These are phyloP conservation scores for Litchi chinensis DNA, from an alignment of 345 rosid species.

Conservation along the genomic window DNA sequence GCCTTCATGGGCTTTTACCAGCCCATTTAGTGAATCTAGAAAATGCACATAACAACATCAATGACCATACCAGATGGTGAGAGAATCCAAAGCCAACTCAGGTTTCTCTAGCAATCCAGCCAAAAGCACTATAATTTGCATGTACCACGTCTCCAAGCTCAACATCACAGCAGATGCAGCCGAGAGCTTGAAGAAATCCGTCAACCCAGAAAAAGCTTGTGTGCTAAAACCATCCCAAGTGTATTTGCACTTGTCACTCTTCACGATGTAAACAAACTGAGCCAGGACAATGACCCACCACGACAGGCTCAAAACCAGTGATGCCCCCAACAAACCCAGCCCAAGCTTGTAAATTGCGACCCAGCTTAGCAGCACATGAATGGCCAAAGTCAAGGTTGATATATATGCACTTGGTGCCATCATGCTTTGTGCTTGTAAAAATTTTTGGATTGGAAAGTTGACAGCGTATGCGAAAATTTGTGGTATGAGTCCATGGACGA, in stretches of 20 bases:
- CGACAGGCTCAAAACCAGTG: slow-evolving; percentile 53
- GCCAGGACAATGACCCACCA: slow-evolving; percentile 64
- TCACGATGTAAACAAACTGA: slow-evolving; percentile 51
- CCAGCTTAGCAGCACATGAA: slow-evolving; percentile 52
- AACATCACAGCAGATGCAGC: slow-evolving; percentile 70
- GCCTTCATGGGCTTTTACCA: no score
- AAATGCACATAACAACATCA: no score
- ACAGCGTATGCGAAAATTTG: slow-evolving; percentile 62
- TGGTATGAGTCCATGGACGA: slow-evolving; percentile 61
- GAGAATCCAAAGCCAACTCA: slow-evolving; percentile 59
- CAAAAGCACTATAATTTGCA: slow-evolving; percentile 55
- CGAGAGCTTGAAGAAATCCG: slow-evolving; percentile 52
- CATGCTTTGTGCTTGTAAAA: slow-evolving; percentile 61
- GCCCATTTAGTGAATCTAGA: no score
- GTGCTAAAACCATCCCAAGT: slow-evolving; percentile 53
- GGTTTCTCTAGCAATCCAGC: slow-evolving; percentile 62
- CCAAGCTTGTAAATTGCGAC: slow-evolving; percentile 40
- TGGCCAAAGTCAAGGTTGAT: slow-evolving; percentile 37
- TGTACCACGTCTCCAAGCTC: slow-evolving; percentile 64
- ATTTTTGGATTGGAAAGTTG: slow-evolving; percentile 67
- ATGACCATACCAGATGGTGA: slow-evolving; percentile 47
- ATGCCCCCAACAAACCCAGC: slow-evolving; percentile 53
- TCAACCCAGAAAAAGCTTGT: slow-evolving; percentile 50
- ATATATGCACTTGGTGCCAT: slow-evolving; percentile 64
- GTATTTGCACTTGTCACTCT: slow-evolving; percentile 41